phyloP scores from a whole-genome alignment of 768 basidiomycete species.

The Mycena filopes region DNA sequence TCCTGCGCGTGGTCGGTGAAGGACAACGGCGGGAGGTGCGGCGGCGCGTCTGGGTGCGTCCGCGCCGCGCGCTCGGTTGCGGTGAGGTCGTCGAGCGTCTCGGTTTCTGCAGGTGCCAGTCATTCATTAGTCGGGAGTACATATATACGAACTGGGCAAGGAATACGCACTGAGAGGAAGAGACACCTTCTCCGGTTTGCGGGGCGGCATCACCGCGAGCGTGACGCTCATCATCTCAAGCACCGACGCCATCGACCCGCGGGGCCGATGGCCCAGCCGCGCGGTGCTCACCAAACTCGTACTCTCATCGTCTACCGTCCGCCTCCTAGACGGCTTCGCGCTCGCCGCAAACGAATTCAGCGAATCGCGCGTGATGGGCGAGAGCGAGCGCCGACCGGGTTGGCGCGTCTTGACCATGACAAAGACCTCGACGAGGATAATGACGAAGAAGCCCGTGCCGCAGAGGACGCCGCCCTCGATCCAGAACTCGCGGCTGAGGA shows the following conservation, averaged over 20 bases:
- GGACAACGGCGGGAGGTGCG: constrained; percentile 72
- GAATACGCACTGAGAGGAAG: constrained; percentile 72
- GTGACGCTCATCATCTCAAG: constrained; percentile 88
- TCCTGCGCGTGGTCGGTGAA: constrained; percentile 83
- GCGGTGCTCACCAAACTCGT: constrained; percentile 58
- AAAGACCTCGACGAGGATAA: constrained; percentile 72
- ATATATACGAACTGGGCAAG: constrained; percentile 2
- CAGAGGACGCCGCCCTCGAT: constrained; percentile 74
- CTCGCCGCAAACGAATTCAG: constrained; percentile 61
- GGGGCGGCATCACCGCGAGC: constrained; percentile 76
- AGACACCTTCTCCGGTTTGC: constrained; percentile 63
- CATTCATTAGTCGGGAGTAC: constrained; percentile 16
- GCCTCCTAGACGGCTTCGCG: constrained; percentile 51
- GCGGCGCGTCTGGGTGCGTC: constrained; percentile 82
- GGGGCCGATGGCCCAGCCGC: constrained; percentile 52
- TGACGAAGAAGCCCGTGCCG: constrained; percentile 62
- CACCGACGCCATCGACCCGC: constrained; percentile 84
- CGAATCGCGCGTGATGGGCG: constrained; percentile 66
- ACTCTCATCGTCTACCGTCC: constrained; percentile 59
- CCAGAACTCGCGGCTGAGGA: constrained; percentile 76
- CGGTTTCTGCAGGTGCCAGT: constrained; percentile 62
- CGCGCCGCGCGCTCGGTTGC: constrained; percentile 83
- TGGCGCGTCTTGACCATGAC: constrained; percentile 58
- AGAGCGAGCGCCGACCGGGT: constrained; percentile 61
- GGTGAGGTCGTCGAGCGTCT: constrained; percentile 82